Base-by-base conservation (phyloP, 2,329 filamentous ascomycete genomes). In the Neonectria sp. region DNA sequence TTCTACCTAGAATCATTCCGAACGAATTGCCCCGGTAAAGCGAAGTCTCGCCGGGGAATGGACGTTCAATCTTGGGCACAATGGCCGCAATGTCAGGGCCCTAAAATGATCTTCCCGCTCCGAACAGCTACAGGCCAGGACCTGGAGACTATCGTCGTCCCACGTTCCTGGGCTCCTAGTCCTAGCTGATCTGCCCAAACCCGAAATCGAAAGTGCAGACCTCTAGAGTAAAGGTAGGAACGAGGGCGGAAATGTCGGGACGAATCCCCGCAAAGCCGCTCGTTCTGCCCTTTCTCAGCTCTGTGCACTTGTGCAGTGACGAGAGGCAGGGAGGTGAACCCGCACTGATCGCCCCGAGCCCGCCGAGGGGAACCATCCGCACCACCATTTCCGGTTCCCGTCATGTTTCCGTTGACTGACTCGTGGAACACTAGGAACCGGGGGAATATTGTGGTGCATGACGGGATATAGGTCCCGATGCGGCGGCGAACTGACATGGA, bases 331-430 rank as follows among this genome's bases (percentile, higher is more conserved):
- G 60, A 64, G 65, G 69, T 64, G 52, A 49, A 60, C 61, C 59
- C 69, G 66, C 71, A 72, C 51, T 72, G 68, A 72, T 75, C 73
- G 64, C 67, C 65, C 62, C 62, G 71, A 70, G 71, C 60, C 59
- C 68, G 65, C 56, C 56, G 65, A 58, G 63, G 66, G 73, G 68
- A 68, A 63, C 69, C 69, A 72, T 72, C 68, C 60, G 71, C 66
- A 70, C 55, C 73, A 64, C 65, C 69, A 59, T 72, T 72, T 52
- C 62, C 62, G 64, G 55, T 56, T 68, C 64, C 53, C 58, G 63
- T 35, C 67, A 68, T 61, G 62, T 68, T 27, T 68, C 72, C 68
- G 68, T 52, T 64, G 51, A 63, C 69, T 72, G 71, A 75, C 73
- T 75, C 72, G 73, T 62, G 63, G 63, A 25, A 25, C 29, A 40